Evolutionary conservation across 208 protist species (phyloP), one percentile per base, ranked within the genome.

Genomic region (Trypanosoma avium): DNA sequence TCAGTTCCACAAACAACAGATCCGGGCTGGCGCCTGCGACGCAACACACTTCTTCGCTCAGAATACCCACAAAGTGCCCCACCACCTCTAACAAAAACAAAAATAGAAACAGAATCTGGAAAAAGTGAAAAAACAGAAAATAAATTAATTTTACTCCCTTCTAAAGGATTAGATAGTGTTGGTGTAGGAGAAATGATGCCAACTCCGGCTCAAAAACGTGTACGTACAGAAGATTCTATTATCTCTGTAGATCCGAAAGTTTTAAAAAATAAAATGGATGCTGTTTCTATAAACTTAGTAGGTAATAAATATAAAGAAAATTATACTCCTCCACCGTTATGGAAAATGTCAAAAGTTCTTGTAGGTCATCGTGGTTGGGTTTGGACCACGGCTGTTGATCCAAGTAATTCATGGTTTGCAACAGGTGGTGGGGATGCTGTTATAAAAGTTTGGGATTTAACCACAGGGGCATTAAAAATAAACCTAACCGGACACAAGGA

Each of bases 361-460:
- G 73, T 92, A 4, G 93, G 87, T 0, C 93, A 97, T 71, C 81
- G 88, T 21, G 98, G 98, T 0, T 99, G 98, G 97, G 98, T 99
- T 0, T 93, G 94, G 65, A 70, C 79, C 6, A 69, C 99, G 7
- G 86, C 93, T 3, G 97, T 99, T 7, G 99, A 99, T 61, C 88
- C 91, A 5, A 86, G 67, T n/a, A 99, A 99, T 82, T 87, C 99
- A 73, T 99, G 98, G 98, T 99, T 99, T 76, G 94, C 84, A 32
- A 99, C 98, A 0, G 99, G 98, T 42, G 91, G 96, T 27, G 94
- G 88, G n/a, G 99, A 99, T 72, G 81, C 94, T 19, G 98, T 98
- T 2, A 98, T 99, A 61, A 99, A 99, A 69, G 81, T 99, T 5
- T 99, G 98, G 98, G 97, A 99, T 71, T 70, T 99, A 7, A 94